phyloP scores from a whole-genome alignment of 805 yeast genomes.

The Wickerhamiella allomyrinae region DNA sequence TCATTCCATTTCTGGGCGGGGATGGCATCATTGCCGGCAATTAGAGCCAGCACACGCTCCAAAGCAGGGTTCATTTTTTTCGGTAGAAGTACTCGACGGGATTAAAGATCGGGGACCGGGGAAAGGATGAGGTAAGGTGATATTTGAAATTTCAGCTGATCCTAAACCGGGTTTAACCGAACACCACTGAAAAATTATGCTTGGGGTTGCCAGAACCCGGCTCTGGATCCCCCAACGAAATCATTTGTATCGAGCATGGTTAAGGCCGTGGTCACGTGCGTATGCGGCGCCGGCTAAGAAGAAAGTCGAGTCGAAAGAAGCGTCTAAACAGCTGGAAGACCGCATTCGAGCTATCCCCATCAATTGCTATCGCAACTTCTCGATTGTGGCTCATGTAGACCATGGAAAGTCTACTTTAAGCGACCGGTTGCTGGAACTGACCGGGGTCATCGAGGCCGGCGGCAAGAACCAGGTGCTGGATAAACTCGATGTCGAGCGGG shows the following conservation, averaged over 20 bases:
- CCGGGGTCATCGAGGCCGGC: constrained; percentile 75
- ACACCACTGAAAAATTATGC: too few species aligned
- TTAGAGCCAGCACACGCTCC: background rate
- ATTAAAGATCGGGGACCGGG: background rate
- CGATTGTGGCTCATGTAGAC: constrained; percentile 93
- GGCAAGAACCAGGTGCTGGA: constrained; percentile 73
- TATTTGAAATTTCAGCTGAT: background rate
- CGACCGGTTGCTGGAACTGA: constrained; percentile 73
- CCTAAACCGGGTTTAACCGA: too few species aligned
- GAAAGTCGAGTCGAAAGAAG: constrained; percentile 5
- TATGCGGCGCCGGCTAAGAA: background rate
- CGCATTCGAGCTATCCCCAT: constrained; percentile 70
- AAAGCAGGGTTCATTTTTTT: background rate
- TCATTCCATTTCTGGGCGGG: constrained; percentile 38
- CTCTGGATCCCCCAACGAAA: too few species aligned
- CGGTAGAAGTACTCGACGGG: too few species aligned
- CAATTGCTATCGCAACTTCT: constrained; percentile 72
- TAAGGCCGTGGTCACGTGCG: too few species aligned
- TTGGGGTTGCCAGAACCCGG: too few species aligned
- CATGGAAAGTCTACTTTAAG: constrained; percentile 68
- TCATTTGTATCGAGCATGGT: too few species aligned
- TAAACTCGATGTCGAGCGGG: constrained; percentile 85
- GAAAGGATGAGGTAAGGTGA: background rate
- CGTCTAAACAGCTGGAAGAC: constrained; percentile 20
- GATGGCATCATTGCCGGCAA: constrained; percentile 11